phyloP scores from a whole-genome alignment of 1,284 basidiomycete genomes.

The Trametes hirsuta region DNA sequence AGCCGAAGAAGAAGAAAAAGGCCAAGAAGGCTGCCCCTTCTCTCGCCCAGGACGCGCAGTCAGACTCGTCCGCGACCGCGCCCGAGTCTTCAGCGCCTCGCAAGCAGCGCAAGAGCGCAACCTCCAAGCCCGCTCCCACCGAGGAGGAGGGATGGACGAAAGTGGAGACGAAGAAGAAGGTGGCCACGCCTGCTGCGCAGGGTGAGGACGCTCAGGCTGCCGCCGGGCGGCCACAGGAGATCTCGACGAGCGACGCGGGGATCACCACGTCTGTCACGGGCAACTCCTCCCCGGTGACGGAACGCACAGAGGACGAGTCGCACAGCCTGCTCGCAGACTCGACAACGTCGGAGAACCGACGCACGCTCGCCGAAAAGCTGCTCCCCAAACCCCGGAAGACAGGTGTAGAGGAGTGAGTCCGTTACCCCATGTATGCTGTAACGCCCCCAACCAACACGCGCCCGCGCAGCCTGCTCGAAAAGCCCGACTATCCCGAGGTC shows the following conservation, averaged over 20 bases:
- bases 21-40: slow-evolving; percentile 27
- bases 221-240: slow-evolving; percentile 32
- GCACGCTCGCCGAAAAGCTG: slow-evolving; percentile 61
- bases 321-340: slow-evolving; percentile 24
- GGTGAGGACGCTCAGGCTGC: slow-evolving; percentile 4
- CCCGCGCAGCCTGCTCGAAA: slow-evolving; percentile 59
- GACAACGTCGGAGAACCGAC: slow-evolving; percentile 32
- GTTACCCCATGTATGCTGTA: slow-evolving; percentile 1
- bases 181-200: slow-evolving; percentile 2
- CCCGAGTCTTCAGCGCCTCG: slow-evolving; percentile 32
- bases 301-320: slow-evolving; percentile 45
- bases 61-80: slow-evolving; percentile 38
- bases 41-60: slow-evolving; percentile 29
- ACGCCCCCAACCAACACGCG: neutral
- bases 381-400: slow-evolving; percentile 63
- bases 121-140: slow-evolving; percentile 20
- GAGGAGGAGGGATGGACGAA: slow-evolving; percentile 62
- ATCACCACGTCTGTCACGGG: slow-evolving; percentile 56
- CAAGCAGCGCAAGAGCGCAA: slow-evolving; percentile 31
- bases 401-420: slow-evolving; percentile 65
- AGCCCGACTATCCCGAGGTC: slow-evolving; percentile 55
- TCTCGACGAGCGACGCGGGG: slow-evolving; percentile 55
- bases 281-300: slow-evolving; percentile 54
- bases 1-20: slow-evolving; percentile 50
- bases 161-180: slow-evolving; percentile 35